Base-by-base conservation (phyloP, 164 flowering plant species). In the Amborella trichopoda region DNA sequence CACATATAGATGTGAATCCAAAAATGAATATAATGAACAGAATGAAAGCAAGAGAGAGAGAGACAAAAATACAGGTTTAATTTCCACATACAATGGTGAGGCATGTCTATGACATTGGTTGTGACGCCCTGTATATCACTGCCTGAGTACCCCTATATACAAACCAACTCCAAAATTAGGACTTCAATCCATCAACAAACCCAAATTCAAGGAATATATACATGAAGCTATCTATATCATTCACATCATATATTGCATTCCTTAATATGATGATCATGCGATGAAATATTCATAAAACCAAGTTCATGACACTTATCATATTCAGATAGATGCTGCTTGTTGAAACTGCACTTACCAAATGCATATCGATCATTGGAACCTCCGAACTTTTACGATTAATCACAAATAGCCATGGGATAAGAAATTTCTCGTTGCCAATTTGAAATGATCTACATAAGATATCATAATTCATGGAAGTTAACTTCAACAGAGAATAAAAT, bases 21-120 rank as follows among this genome's bases (percentile, higher is more conserved):
- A n/a, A n/a, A 38, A 38, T 16, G 21, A 38, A 16, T 16, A 38
- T 6, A 9, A 16, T 16, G 20, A 38, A 38, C 11, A 38, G 41
- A n/a, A 13, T 23, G 44, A 22, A 19, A 40, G 11, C n/a, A 13
- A 40, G 6, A 34, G 13, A 21, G 12, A 28, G 43, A 25, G 32
- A 47, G 23, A n/a, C 13, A 5, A 2, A 11, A 33, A 11, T 13
- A 22, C 13, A 26, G 45, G 40, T n/a, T 41, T 36, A 11, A 46
- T 32, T 28, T 6, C 56, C n/a, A 69, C 97, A 37, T 80, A 93
- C 99, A 93, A 36, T 68, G 70, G 46, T 81, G 82, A 47, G 99
- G 99, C 96, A 93, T 93, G 64, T 93, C 99, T 44, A 79, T 53
- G 48, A 93, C 85, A 72, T 79, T 82, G 14, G 91, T 94, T 3